Evolutionary conservation across 2,329 filamentous ascomycete genomes (phyloP).

Genomic region (Cercospora sojina): DNA sequence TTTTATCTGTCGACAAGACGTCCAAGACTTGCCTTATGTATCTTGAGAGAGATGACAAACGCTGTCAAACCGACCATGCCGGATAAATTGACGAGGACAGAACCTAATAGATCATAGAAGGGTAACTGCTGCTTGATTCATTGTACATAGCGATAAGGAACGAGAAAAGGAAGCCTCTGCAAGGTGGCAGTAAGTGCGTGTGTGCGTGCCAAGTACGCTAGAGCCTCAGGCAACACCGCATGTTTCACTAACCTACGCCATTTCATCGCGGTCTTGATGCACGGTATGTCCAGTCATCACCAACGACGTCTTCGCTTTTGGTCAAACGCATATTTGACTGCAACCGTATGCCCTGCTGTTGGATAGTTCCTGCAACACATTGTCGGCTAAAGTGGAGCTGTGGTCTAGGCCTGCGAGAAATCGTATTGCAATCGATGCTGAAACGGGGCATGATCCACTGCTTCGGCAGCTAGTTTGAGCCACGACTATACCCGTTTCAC

Average conservation of each 20-base stretch:
- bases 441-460: neutral
- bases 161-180: too few relatives aligned
- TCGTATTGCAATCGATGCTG: neutral
- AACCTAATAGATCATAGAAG: too few relatives aligned
- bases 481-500: neutral
- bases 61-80: neutral
- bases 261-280: neutral
- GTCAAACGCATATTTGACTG: neutral
- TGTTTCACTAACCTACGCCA: too few relatives aligned
- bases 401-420: neutral
- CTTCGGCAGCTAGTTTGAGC: neutral
- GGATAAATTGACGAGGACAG: neutral
- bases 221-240: too few relatives aligned
- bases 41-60: neutral
- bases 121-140: too few relatives aligned
- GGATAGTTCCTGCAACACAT: neutral
- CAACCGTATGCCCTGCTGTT: neutral
- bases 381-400: conserved; percentile 1
- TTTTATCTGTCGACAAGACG: neutral
- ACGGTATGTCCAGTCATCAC: neutral
- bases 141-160: too few relatives aligned
- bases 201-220: too few relatives aligned
- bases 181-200: too few relatives aligned
- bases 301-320: neutral
- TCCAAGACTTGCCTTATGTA: neutral